Conservation (phyloP, 2,329 filamentous ascomycete species). For the Claviceps sp. region DNA sequence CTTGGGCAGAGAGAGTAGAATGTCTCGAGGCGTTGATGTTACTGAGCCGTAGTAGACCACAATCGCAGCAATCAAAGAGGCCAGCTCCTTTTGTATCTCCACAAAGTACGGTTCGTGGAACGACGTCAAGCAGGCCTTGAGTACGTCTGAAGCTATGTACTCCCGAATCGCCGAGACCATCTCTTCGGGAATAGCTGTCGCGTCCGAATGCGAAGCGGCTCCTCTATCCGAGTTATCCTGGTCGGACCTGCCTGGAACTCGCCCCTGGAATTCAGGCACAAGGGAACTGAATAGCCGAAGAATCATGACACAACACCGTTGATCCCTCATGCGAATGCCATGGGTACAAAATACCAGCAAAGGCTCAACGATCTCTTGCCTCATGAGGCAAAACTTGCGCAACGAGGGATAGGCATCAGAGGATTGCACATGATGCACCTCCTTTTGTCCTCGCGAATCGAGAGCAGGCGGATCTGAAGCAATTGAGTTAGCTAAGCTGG, state of each 20-base stretch:
- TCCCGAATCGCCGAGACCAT: slow-evolving; percentile 63
- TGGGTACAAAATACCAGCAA: slow-evolving; percentile 87
- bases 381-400: slow-evolving; percentile 69
- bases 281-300: slow-evolving; percentile 77
- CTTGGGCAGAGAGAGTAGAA: slow-evolving; percentile 70
- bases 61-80: slow-evolving; percentile 74
- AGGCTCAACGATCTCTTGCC: slow-evolving; percentile 68
- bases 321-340: slow-evolving; percentile 78
- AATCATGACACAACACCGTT: slow-evolving; percentile 74
- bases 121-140: slow-evolving; percentile 80
- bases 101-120: slow-evolving; percentile 95
- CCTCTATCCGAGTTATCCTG: slow-evolving; percentile 15
- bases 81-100: slow-evolving; percentile 86
- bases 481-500: slow-evolving; percentile 1
- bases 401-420: slow-evolving; percentile 42
- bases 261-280: slow-evolving; percentile 56
- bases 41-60: slow-evolving; percentile 59
- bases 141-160: slow-evolving; percentile 77
- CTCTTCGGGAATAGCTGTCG: slow-evolving; percentile 34
- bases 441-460: not conserved
- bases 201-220: slow-evolving; percentile 15
- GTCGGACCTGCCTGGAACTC: slow-evolving; percentile 8
- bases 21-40: slow-evolving; percentile 56
- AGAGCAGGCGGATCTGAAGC: slow-evolving; percentile 2
- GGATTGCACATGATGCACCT: not conserved